A percentile compares a stretch with the other conserved stretches of the same genome.
Evolutionary conservation across 768 basidiomycete species (phyloP).

Genomic region (Paxillus ammoniavirescens): DNA sequence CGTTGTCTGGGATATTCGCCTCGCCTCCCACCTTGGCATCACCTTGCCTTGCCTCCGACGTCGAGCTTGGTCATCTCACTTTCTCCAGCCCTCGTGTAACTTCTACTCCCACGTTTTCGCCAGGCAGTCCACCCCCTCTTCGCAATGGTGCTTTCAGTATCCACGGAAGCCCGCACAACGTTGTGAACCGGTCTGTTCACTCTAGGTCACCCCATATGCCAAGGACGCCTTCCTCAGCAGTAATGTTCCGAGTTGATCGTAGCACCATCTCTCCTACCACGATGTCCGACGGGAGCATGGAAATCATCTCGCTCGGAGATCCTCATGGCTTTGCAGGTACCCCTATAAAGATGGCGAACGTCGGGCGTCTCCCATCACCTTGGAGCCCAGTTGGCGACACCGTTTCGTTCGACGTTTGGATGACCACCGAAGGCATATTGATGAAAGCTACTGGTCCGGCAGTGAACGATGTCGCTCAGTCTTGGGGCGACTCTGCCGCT

Average conservation of each 20-base stretch:
- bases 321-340: constrained; percentile 7
- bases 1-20: constrained; percentile 18
- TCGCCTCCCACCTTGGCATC: constrained; percentile 1
- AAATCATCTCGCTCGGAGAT: constrained; percentile 22
- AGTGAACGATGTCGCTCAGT: not conserved
- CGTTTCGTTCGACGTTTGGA: constrained; percentile 17
- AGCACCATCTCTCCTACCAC: constrained; percentile 21
- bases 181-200: constrained; percentile 1
- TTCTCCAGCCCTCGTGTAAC: not conserved
- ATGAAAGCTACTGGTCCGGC: constrained; percentile 15
- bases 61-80: not conserved
- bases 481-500: not conserved
- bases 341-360: constrained; percentile 1
- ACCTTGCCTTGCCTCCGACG: not conserved
- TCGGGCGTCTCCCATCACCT: constrained; percentile 24
- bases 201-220: constrained; percentile 7
- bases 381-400: constrained; percentile 25
- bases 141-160: not conserved
- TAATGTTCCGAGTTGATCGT: constrained; percentile 20
- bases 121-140: constrained; percentile 7
- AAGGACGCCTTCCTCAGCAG: constrained; percentile 11
- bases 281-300: constrained; percentile 22
- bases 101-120: not conserved
- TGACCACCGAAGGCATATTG: constrained; percentile 22
- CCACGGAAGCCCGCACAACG: not conserved